Evolutionary conservation across 257 asterid species (phyloP).

Genomic region (Marsdenia floribunda): DNA sequence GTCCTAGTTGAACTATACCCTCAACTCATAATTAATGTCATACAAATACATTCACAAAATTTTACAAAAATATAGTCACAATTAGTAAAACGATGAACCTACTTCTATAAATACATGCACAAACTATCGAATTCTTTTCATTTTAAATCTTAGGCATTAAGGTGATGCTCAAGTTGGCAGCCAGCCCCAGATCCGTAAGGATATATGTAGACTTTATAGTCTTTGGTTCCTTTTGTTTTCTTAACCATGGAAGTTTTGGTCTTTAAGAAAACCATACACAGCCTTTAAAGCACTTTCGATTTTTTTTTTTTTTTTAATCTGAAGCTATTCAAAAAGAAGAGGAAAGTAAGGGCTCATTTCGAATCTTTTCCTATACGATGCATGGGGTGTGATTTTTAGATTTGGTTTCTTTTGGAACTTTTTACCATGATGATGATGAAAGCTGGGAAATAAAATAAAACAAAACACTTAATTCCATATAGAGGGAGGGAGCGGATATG

Average conservation of each 20-base stretch:
- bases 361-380: slow-evolving; percentile 1
- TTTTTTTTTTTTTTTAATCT: neutral
- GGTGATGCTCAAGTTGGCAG: too few relatives aligned
- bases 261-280: slow-evolving; percentile 1
- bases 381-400: neutral
- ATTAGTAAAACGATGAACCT: too few relatives aligned
- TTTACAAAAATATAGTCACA: too few relatives aligned
- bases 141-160: too few relatives aligned
- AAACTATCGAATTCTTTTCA: too few relatives aligned
- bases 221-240: neutral
- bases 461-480: neutral
- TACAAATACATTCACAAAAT: too few relatives aligned
- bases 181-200: too few relatives aligned
- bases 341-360: neutral
- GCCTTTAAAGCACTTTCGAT: slow-evolving; percentile 5
- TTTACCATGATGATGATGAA: neutral
- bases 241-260: neutral
- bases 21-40: too few relatives aligned
- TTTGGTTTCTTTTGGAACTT: neutral
- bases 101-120: too few relatives aligned
- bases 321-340: slow-evolving; percentile 12
- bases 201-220: neutral
- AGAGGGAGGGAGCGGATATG: neutral
- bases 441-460: neutral
- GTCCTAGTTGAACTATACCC: too few relatives aligned